These are phyloP conservation scores for Hemisphaericaspora lyxosophila DNA, from an alignment of 1,139 yeast genomes.

Conservation along the genomic window DNA sequence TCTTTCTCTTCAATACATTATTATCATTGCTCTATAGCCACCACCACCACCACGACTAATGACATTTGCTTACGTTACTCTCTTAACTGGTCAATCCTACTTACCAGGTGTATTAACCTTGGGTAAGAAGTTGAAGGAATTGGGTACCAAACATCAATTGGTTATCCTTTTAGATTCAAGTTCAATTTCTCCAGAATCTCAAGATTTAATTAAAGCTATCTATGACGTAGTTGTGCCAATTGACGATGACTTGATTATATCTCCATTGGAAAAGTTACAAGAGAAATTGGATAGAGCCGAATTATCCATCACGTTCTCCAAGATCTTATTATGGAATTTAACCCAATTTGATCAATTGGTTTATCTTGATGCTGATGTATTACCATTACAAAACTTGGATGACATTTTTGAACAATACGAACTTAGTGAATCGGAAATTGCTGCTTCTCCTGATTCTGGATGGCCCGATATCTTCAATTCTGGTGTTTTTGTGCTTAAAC, in stretches of 20 bases:
- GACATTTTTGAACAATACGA: slow-evolving; percentile 22
- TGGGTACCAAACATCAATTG: slow-evolving; percentile 21
- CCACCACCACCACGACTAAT: slow-evolving; percentile 10
- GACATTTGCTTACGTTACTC: slow-evolving; percentile 31
- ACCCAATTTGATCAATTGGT: slow-evolving; percentile 23
- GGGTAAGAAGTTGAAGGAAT: slow-evolving; percentile 23
- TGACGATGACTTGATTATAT: slow-evolving; percentile 19
- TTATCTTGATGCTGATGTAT: slow-evolving; percentile 33
- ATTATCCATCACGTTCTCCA: slow-evolving; percentile 29
- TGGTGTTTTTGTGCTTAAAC: slow-evolving; percentile 31
- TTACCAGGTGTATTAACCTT: slow-evolving; percentile 33
- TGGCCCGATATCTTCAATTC: slow-evolving; percentile 40
- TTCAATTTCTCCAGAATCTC: slow-evolving; percentile 18
- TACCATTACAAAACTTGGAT: slow-evolving; percentile 27
- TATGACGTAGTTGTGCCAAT: slow-evolving; percentile 29
- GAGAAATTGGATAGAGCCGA: slow-evolving; percentile 27
- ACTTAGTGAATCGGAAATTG: slow-evolving; percentile 18
- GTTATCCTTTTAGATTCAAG: slow-evolving; percentile 23
- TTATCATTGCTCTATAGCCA: no score
- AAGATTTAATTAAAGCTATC: slow-evolving; percentile 18
- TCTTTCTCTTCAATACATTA: no score
- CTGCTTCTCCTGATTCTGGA: slow-evolving; percentile 36
- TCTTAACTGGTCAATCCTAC: slow-evolving; percentile 29
- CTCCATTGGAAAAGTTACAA: slow-evolving; percentile 22
- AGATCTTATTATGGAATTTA: slow-evolving; percentile 30